Conservation (phyloP, 2,329 filamentous ascomycete genomes). For the Aspergillus vadensis region DNA sequence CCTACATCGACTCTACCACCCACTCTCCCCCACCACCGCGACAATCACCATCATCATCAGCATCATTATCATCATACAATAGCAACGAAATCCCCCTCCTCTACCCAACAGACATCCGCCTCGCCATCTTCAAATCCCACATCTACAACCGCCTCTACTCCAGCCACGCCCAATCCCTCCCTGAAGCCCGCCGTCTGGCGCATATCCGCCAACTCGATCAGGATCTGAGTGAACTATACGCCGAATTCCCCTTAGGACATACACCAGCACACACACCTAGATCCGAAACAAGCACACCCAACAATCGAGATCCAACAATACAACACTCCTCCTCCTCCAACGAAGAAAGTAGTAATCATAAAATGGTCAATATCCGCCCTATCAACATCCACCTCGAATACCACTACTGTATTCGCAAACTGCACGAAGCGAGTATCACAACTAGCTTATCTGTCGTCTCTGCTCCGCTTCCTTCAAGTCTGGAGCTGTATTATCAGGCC, state of each 20-base stretch:
- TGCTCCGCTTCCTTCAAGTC: slow-evolving; percentile 23
- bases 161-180: slow-evolving; percentile 7
- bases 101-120: slow-evolving; percentile 28
- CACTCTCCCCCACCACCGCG: not conserved
- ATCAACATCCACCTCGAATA: slow-evolving; percentile 30
- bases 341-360: not conserved
- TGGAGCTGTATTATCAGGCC: slow-evolving; percentile 28
- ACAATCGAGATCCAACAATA: too few species aligned
- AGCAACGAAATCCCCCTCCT: slow-evolving; percentile 22
- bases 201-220: slow-evolving; percentile 30
- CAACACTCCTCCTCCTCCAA: too few species aligned
- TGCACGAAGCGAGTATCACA: slow-evolving; percentile 24
- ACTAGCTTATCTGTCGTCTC: not conserved
- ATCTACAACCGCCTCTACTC: slow-evolving; percentile 28
- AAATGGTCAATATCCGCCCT: slow-evolving; percentile 22
- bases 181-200: slow-evolving; percentile 24
- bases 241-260: slow-evolving; percentile 17
- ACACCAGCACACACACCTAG: too few species aligned
- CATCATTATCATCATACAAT: slow-evolving; percentile 6
- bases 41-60: slow-evolving; percentile 10
- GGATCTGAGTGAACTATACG: slow-evolving; percentile 24
- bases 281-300: too few species aligned
- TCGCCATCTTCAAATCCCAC: slow-evolving; percentile 27
- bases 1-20: slow-evolving; percentile 15
- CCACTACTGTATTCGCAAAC: slow-evolving; percentile 27